Evolutionary conservation across 106 monocot genomes (phyloP), one percentile per base, ranked within the genome.

Genomic region (Triglochin maritima): DNA sequence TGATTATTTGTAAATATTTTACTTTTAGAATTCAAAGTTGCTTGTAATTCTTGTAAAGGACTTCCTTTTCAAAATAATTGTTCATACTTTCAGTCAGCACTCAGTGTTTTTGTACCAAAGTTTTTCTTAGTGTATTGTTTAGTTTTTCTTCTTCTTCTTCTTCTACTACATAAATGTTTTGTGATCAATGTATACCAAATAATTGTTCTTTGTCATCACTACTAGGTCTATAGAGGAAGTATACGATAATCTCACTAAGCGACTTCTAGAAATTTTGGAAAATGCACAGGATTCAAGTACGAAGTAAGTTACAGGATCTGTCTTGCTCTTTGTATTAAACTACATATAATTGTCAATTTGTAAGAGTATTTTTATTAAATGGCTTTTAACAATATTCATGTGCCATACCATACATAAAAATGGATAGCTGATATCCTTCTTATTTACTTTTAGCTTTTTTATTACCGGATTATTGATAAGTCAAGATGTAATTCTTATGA

Each of bases 221-320:
- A 12, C 57, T 29, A 93, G 89, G 69, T 78, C 84, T 51, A 86
- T 93, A 8, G 93, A 82, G 58, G 80, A 86, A 69, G 62, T 93
- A 57, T 93, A 93, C 66, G 86, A 89, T 69, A 65, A 64, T 66
- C 80, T 93, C 42, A 73, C 71, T 60, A 73, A 78, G 51, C 79
- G 66, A n/a, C 84, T 89, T 78, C 65, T 86, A 58, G 75, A 78
- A 50, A 72, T 55, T 42, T 44, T 70, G 5, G 53, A 44, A 67
- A 65, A 17, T 17, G 8, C 79, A 53, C 62, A 62, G 17, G 55
- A 79, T 74, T 44, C 57, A 41, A 77, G 72, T 63, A 74, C 79
- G 50, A 89, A 88, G 88, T 88, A 88, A 60, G 82, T 74, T 56
- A 62, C 42, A 45, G 6, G 3, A 60, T 49, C 16, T 49, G 4